phyloP scores from a whole-genome alignment of 768 basidiomycete genomes.

The Fistulinella prunicolor region DNA sequence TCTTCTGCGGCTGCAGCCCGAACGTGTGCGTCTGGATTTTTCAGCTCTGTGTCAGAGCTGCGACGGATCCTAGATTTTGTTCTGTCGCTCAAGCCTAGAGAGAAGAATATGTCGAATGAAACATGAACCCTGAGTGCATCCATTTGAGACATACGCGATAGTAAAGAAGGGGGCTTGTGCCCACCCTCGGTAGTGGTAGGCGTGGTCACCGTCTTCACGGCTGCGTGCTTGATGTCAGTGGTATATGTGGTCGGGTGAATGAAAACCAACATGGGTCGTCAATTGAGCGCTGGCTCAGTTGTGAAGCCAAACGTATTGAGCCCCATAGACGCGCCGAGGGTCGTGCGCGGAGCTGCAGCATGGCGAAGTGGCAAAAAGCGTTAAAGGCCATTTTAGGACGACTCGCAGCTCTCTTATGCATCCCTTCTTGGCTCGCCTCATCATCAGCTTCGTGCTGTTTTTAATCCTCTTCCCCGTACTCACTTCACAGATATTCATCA shows the following conservation, averaged over 20 bases:
- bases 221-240: constrained; percentile 9
- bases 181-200: not conserved
- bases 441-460: constrained; percentile 65
- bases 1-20: not conserved
- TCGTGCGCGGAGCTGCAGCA: constrained; percentile 15
- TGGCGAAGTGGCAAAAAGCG: constrained; percentile 8
- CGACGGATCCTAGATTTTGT: constrained; percentile 2
- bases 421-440: constrained; percentile 53
- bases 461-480: constrained; percentile 87
- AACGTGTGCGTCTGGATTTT: not conserved
- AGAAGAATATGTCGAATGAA: not conserved
- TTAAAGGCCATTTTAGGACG: constrained; percentile 5
- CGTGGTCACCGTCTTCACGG: not conserved
- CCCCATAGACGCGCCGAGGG: constrained; percentile 2
- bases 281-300: no score
- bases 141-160: constrained; percentile 23
- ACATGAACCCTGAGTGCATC: not conserved
- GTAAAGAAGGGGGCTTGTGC: constrained; percentile 3
- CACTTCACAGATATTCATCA: constrained; percentile 84
- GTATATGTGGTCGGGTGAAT: no score
- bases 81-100: constrained; percentile 19
- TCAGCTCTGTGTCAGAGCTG: constrained; percentile 2
- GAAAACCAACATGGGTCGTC: no score
- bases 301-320: constrained; percentile 11
- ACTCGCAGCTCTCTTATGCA: constrained; percentile 34